Evolutionary conservation across 176 grass and related monocot genomes (phyloP).

Genomic region (Metroxylon sagu): DNA sequence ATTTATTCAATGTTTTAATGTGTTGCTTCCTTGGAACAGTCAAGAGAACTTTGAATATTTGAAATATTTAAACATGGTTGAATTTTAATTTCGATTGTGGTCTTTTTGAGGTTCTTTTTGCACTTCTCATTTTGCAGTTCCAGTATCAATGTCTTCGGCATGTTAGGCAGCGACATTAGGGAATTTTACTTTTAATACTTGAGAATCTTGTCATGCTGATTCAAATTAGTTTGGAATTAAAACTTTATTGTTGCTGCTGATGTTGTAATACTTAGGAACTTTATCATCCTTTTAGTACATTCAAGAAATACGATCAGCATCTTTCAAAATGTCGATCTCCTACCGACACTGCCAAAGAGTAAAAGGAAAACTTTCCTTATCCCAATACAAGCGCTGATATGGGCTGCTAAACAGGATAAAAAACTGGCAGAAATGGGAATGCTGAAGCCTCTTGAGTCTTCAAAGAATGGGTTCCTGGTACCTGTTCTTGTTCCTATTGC

Average conservation of each 20-base stretch:
- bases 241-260: too few relatives aligned
- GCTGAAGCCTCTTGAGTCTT: slow-evolving; percentile 63
- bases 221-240: too few relatives aligned
- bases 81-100: too few relatives aligned
- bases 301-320: slow-evolving; percentile 11
- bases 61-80: too few relatives aligned
- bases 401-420: slow-evolving; percentile 47
- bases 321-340: slow-evolving; percentile 80
- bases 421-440: slow-evolving; percentile 61
- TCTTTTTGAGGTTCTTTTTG: too few relatives aligned
- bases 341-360: slow-evolving; percentile 53
- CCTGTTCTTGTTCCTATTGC: slow-evolving; percentile 79
- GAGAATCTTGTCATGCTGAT: slow-evolving; percentile 3
- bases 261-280: slow-evolving; percentile 18
- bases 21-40: too few relatives aligned
- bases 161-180: slow-evolving; percentile 2
- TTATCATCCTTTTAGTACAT: slow-evolving; percentile 6
- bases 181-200: slow-evolving; percentile 16
- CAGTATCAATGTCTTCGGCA: slow-evolving; percentile 10
- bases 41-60: too few relatives aligned
- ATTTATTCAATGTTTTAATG: too few relatives aligned
- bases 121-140: slow-evolving; percentile 2
- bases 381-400: slow-evolving; percentile 65
- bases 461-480: slow-evolving; percentile 81
- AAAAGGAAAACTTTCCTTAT: slow-evolving; percentile 81